Conservation (phyloP, 139 green algal species). For the Astrephomene gubernaculifera region DNA sequence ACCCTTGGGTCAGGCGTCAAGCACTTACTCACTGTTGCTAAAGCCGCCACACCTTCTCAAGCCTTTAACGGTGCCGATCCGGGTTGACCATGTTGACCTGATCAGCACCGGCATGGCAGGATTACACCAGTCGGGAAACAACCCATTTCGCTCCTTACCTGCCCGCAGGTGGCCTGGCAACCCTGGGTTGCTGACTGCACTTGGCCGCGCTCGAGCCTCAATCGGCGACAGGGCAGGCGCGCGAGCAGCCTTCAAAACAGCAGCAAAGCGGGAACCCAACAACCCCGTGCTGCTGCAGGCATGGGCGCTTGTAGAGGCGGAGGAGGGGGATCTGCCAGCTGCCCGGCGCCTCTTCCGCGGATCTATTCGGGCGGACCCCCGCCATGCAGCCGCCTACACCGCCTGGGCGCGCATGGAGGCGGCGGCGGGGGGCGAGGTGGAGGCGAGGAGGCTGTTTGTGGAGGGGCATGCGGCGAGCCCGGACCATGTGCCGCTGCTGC, state of each 20-base stretch:
- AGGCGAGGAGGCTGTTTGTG: slow-evolving; percentile 55
- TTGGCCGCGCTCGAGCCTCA: not conserved
- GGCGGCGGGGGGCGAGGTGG: not conserved
- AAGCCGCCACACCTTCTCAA: too few relatives aligned
- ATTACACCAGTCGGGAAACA: too few relatives aligned
- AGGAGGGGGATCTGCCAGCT: slow-evolving; percentile 43
- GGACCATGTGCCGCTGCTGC: slow-evolving; percentile 49
- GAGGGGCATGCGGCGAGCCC: slow-evolving; percentile 45
- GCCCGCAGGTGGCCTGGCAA: slow-evolving; percentile 43
- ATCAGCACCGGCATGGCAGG: too few relatives aligned
- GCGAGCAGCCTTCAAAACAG: slow-evolving; percentile 16
- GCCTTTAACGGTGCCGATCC: too few relatives aligned
- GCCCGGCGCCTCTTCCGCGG: slow-evolving; percentile 51
- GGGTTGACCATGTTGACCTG: too few relatives aligned
- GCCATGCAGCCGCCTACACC: slow-evolving; percentile 12
- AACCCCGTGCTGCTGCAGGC: slow-evolving; percentile 61
- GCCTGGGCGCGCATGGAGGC: slow-evolving; percentile 46
- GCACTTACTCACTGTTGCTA: too few relatives aligned
- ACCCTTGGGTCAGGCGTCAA: too few relatives aligned
- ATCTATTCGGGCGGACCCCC: slow-evolving; percentile 38
- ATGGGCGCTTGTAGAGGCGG: slow-evolving; percentile 70
- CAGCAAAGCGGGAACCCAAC: slow-evolving; percentile 11
- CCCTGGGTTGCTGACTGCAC: slow-evolving; percentile 30
- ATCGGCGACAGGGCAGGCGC: slow-evolving; percentile 19
- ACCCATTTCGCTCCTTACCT: not conserved